phyloP scores from a whole-genome alignment of 208 protist genomes.

The Acanthamoeba lenticulata region DNA sequence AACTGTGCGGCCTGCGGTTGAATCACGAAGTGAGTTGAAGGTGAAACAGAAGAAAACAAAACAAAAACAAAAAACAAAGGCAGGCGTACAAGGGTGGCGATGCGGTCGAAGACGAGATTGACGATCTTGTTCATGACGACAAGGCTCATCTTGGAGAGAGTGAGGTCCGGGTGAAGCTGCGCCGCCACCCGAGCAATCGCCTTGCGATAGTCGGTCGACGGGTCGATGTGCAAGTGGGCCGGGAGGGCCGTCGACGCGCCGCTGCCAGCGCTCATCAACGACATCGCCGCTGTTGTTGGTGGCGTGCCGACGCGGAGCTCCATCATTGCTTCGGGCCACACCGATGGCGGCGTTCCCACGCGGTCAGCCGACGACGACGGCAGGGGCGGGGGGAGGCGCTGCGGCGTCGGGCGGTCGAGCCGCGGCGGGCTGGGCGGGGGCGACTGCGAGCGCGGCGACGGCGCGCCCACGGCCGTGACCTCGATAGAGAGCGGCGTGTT shows the following conservation, averaged over 20 bases:
- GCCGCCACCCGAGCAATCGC: slow-evolving; percentile 1
- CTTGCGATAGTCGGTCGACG: slow-evolving; percentile 47
- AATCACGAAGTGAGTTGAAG: too few species aligned
- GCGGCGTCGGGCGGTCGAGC: background rate
- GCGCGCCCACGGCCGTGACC: background rate
- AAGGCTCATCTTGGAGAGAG: slow-evolving; percentile 42
- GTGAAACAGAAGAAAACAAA: background rate
- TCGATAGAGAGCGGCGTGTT: background rate
- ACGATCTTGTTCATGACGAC: slow-evolving; percentile 67
- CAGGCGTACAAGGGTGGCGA: background rate
- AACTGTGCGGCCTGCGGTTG: background rate
- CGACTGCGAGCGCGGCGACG: background rate
- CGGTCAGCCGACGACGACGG: background rate
- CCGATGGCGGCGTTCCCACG: too few species aligned
- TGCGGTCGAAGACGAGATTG: slow-evolving; percentile 24
- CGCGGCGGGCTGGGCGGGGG: background rate
- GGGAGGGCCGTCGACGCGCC: background rate
- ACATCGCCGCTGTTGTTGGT: background rate
- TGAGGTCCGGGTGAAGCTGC: slow-evolving; percentile 50
- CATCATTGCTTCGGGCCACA: too few species aligned
- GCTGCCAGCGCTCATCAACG: background rate
- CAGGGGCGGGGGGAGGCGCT: background rate
- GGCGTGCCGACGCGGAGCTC: background rate
- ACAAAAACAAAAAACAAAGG: background rate
- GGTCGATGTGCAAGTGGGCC: slow-evolving; percentile 11